Evolutionary conservation across 257 asterid species (phyloP), one percentile per base, ranked within the genome.

Genomic region (Przewalskia tangutica): DNA sequence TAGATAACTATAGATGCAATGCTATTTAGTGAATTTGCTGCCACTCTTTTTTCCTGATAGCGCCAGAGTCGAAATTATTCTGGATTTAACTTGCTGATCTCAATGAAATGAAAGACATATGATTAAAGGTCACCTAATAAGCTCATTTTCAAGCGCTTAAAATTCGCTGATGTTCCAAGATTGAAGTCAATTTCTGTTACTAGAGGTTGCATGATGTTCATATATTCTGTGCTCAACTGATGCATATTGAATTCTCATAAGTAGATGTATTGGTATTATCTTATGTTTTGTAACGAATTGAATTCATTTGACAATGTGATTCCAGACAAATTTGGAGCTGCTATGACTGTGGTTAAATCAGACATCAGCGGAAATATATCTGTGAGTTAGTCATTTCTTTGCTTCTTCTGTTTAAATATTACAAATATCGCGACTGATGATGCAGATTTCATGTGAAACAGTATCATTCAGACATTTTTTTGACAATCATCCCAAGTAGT

Each of bases 311-410:
- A 40, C 36, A 66, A 58, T 66, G 34, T 83, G 79, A 67, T 89
- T 68, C 64, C 86, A 94, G 98, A 94, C 82, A 94, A 92, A 89
- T 91, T 91, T 81, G 98, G 98, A 40, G 86, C 97, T 36, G 92
- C 97, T 11, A 94, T 94, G 97, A 81, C 91, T 23, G 86, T 93
- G 58, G 98, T 94, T 80, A 94, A 93, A 88, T 87, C 90, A 17
- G 98, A 94, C 66, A 87, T 94, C 78, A 84, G 81, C 50, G 97
- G 97, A 56, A 94, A 93, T 85, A 93, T 93, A 76, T 79, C 94
- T 78, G 98, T 93, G 82, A 88, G 93, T 80, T 75, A 17, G 62
- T n/a, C 40, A 80, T 80, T 48, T 11, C 40, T 32, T 79, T 23
- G 42, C 18, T 76, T 17, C 70, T 59, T 79, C 55, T 18, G 55